Conservation (phyloP, 2,329 filamentous ascomycete genomes). For the Chaetomium sp. region DNA sequence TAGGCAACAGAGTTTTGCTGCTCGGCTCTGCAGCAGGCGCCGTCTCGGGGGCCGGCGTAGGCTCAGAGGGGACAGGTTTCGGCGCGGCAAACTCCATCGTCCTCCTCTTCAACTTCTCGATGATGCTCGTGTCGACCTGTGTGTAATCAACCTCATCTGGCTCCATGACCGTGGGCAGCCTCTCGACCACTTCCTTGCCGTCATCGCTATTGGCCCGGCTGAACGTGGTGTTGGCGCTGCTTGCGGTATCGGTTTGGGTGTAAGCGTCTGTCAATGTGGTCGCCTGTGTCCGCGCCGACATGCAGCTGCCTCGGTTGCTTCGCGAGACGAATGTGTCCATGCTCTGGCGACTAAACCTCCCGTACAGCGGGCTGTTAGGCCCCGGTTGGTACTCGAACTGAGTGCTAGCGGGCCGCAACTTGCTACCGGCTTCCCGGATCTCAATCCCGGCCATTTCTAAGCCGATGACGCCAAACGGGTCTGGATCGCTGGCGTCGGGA, state of each 20-base stretch:
- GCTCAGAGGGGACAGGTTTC: not conserved
- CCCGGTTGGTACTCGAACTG: constrained; percentile 77
- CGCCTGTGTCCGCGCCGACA: constrained; percentile 62
- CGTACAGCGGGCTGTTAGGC: constrained; percentile 65
- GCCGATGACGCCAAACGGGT: constrained; percentile 85
- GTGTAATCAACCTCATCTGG: constrained; percentile 54
- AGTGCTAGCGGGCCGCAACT: constrained; percentile 65
- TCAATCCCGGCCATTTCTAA: constrained; percentile 86
- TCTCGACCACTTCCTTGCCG: constrained; percentile 37
- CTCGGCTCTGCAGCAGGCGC: too few species aligned
- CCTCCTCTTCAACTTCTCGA: constrained; percentile 38
- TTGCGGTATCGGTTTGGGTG: constrained; percentile 53
- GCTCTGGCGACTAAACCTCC: constrained; percentile 58
- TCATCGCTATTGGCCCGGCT: constrained; percentile 50
- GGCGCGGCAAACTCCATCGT: constrained; percentile 6
- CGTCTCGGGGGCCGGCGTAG: too few species aligned
- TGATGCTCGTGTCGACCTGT: constrained; percentile 47
- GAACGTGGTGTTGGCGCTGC: constrained; percentile 50
- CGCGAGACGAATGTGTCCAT: constrained; percentile 55
- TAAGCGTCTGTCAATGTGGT: constrained; percentile 64
- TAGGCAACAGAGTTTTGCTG: too few species aligned
- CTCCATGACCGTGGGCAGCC: constrained; percentile 35
- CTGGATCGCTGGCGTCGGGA: constrained; percentile 72
- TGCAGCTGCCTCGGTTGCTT: constrained; percentile 68
- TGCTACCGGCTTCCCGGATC: constrained; percentile 82